Percentiles rank a stretch among this genome's conserved stretches.
These are phyloP conservation scores for Medicago arabica DNA, from an alignment of 306 rosid species.

Conservation along the genomic window DNA sequence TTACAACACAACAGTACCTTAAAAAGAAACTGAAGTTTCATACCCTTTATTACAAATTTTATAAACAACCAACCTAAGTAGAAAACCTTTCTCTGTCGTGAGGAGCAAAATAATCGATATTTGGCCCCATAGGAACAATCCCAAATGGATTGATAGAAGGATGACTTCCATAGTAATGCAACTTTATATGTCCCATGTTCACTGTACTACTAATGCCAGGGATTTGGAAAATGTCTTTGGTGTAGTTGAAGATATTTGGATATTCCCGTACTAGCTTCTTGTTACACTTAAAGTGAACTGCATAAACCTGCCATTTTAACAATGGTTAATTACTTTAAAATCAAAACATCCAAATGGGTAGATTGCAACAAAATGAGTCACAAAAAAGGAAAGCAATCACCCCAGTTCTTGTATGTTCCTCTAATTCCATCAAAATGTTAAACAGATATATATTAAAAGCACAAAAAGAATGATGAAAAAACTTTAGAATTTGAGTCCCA, in stretches of 20 bases:
- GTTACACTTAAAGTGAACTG: slow-evolving; percentile 97
- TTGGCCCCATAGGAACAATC: slow-evolving; percentile 74
- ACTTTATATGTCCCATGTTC: slow-evolving; percentile 81
- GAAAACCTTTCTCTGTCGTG: slow-evolving; percentile 77
- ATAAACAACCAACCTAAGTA: slow-evolving; percentile 41
- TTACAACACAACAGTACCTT: slow-evolving; percentile 23
- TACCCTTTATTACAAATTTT: slow-evolving; percentile 16
- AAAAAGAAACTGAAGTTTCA: slow-evolving; percentile 23
- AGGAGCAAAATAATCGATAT: slow-evolving; percentile 70
- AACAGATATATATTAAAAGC: neutral
- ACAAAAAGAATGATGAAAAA: slow-evolving; percentile 11
- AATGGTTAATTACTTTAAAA: slow-evolving; percentile 5
- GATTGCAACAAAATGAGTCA: slow-evolving; percentile 24
- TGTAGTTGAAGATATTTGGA: slow-evolving; percentile 80
- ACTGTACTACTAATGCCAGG: slow-evolving; percentile 79
- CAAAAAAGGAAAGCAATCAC: slow-evolving; percentile 5
- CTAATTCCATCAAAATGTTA: slow-evolving; percentile 10
- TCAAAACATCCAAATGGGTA: slow-evolving; percentile 6
- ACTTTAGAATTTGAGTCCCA: slow-evolving; percentile 6
- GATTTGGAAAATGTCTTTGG: slow-evolving; percentile 83
- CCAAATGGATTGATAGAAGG: slow-evolving; percentile 88
- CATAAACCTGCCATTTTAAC: slow-evolving; percentile 70
- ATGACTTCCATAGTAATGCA: slow-evolving; percentile 86
- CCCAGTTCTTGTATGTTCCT: slow-evolving; percentile 1
- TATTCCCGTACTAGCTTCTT: slow-evolving; percentile 80